Evolutionary conservation across 1,139 yeast genomes (phyloP).

Genomic region (Scheffersomyces illinoinensis): DNA sequence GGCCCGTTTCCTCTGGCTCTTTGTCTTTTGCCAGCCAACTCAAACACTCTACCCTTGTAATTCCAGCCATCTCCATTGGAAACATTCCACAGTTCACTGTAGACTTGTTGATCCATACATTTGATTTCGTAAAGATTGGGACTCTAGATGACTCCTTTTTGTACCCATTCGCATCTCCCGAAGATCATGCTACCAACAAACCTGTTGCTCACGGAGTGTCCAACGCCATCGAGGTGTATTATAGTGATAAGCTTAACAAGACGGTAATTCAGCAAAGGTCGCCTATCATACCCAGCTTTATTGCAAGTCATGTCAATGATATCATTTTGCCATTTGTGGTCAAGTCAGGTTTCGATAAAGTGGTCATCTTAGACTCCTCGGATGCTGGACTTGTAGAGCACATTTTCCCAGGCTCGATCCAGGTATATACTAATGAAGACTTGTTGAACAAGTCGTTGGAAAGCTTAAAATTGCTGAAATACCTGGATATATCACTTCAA

Average conservation of each 20-base stretch:
- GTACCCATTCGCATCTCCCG: conserved; percentile 85
- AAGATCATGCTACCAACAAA: conserved; percentile 43
- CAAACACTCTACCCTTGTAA: conserved; percentile 36
- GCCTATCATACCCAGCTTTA: conserved; percentile 73
- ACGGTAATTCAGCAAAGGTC: conserved; percentile 79
- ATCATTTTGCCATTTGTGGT: conserved; percentile 53
- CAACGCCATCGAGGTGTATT: conserved; percentile 63
- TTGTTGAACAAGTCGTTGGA: conserved; percentile 33
- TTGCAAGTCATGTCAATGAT: conserved; percentile 51
- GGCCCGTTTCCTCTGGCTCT: not conserved
- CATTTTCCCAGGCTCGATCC: conserved; percentile 24
- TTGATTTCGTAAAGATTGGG: conserved; percentile 51
- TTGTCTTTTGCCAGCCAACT: not conserved
- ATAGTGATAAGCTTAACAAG: conserved; percentile 36
- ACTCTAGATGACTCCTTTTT: conserved; percentile 59
- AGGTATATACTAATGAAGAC: conserved; percentile 35
- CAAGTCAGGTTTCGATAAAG: conserved; percentile 38
- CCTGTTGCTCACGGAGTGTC: conserved; percentile 40
- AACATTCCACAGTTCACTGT: conserved; percentile 84
- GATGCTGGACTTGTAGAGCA: conserved; percentile 57
- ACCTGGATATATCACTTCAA: conserved; percentile 6
- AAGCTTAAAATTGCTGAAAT: conserved; percentile 22
- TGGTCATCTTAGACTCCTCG: conserved; percentile 68
- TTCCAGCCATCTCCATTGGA: conserved; percentile 85
- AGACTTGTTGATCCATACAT: conserved; percentile 71